Evolutionary conservation across 176 grass and related monocot genomes (phyloP).

Genomic region (Cenchrus fungigraminus): DNA sequence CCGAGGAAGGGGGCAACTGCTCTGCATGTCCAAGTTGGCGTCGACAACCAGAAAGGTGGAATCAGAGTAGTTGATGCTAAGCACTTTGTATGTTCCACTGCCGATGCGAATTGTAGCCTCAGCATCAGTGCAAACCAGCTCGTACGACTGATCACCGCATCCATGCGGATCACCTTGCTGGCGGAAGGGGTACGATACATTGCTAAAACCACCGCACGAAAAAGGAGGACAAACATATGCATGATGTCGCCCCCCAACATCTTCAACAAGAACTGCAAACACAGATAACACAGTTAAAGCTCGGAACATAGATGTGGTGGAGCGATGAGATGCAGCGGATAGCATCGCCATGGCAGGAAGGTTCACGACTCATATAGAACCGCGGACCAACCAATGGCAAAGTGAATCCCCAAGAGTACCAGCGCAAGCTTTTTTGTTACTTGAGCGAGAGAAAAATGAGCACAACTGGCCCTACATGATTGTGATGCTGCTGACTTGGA

Average conservation of each 20-base stretch:
- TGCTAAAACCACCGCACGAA: conserved; percentile 30
- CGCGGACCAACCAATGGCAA: too few species aligned
- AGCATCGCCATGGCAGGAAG: not conserved
- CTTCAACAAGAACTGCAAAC: conserved; percentile 16
- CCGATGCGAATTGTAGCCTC: conserved; percentile 33
- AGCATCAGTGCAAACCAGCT: not conserved
- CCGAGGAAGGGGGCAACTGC: conserved; percentile 10
- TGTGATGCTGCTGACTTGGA: too few species aligned
- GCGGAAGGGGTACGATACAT: conserved; percentile 27
- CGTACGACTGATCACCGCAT: not conserved
- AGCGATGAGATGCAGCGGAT: not conserved
- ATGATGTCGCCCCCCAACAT: not conserved
- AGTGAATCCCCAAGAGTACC: too few species aligned
- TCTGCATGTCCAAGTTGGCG: not conserved
- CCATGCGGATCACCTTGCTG: conserved; percentile 6
- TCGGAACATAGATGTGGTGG: not conserved
- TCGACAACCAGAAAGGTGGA: conserved; percentile 24
- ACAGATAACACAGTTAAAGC: not conserved
- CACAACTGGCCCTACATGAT: too few species aligned
- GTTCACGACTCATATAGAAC: too few species aligned
- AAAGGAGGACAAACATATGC: conserved; percentile 25
- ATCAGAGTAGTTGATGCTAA: conserved; percentile 22
- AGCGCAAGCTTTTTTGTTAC: too few species aligned
- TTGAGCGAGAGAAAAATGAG: too few species aligned
- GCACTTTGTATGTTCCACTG: not conserved